Evolutionary conservation across 202 grass and related monocot species (phyloP).

Genomic region (Brachypodium distachyon): DNA sequence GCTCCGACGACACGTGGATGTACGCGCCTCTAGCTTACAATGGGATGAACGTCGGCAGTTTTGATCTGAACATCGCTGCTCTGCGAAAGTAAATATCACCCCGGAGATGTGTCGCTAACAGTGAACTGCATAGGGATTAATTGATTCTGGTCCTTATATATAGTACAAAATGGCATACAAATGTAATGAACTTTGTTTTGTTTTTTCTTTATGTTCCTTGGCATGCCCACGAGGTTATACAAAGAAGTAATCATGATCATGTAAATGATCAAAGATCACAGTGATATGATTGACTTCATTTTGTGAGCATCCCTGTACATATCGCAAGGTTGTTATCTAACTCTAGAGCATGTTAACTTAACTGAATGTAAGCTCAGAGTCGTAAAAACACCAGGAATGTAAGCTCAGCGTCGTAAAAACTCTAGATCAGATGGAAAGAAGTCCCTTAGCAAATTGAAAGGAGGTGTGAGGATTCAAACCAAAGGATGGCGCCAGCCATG

Average conservation of each 20-base stretch:
- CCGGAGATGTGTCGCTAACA: conserved; percentile 23
- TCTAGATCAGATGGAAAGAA: too few species aligned
- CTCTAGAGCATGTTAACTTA: background rate
- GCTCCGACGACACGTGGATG: conserved; percentile 92
- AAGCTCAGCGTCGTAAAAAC: too few species aligned
- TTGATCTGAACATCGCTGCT: conserved; percentile 49
- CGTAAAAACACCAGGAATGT: background rate
- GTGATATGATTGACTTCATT: conserved; percentile 18
- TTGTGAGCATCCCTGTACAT: background rate
- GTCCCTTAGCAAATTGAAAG: too few species aligned
- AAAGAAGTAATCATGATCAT: conserved; percentile 34
- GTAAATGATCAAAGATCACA: conserved; percentile 34
- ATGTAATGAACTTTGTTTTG: conserved; percentile 5
- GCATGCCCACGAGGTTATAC: conserved; percentile 13
- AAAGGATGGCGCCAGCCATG: too few species aligned
- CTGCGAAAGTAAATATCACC: conserved; percentile 15
- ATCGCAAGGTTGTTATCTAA: conserved; percentile 2
- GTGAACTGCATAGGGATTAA: conserved; percentile 19
- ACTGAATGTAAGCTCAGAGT: background rate
- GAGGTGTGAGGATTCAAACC: too few species aligned
- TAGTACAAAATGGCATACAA: conserved; percentile 25
- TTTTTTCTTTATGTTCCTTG: conserved; percentile 4
- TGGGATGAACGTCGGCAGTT: conserved; percentile 58
- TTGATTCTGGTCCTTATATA: conserved; percentile 18
- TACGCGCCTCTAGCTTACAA: conserved; percentile 85